phyloP scores from a whole-genome alignment of 148 eudicot genomes.

The Chenopodium formosanum region DNA sequence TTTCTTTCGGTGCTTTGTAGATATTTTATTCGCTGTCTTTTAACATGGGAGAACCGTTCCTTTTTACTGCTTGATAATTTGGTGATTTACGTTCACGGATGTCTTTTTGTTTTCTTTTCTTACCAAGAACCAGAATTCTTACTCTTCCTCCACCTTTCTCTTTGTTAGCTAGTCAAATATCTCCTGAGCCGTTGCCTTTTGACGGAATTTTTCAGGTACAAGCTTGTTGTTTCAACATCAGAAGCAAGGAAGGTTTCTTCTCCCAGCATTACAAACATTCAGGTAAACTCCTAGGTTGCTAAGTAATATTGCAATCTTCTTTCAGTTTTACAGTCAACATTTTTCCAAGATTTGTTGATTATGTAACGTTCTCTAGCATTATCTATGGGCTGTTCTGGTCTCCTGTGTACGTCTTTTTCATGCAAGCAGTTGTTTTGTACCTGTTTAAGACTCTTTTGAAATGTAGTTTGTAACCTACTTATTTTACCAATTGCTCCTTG shows the following conservation, averaged over 20 bases:
- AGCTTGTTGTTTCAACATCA: conserved; percentile 75
- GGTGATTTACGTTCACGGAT: neutral
- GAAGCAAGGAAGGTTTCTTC: conserved; percentile 84
- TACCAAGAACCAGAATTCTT: neutral
- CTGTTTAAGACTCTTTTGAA: neutral
- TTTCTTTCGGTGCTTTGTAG: neutral
- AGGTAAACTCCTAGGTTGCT: conserved; percentile 42
- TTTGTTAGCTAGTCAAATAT: neutral
- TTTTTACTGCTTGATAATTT: neutral
- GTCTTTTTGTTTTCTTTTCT: neutral
- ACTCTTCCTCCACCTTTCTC: neutral
- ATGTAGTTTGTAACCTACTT: neutral
- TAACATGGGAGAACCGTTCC: neutral
- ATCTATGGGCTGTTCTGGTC: neutral
- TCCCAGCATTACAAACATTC: conserved; percentile 82
- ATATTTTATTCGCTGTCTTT: neutral
- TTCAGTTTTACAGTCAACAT: neutral
- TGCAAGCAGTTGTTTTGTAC: neutral
- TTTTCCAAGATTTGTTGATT: neutral
- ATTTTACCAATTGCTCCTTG: neutral
- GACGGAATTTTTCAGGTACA: conserved; percentile 59
- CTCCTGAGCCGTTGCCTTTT: conserved; percentile 12
- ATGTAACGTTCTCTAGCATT: neutral
- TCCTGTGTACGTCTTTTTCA: neutral
- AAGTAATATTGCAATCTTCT: neutral